Conservation (phyloP, 352 stramenopile species). For the Phytopythium sindhum region DNA sequence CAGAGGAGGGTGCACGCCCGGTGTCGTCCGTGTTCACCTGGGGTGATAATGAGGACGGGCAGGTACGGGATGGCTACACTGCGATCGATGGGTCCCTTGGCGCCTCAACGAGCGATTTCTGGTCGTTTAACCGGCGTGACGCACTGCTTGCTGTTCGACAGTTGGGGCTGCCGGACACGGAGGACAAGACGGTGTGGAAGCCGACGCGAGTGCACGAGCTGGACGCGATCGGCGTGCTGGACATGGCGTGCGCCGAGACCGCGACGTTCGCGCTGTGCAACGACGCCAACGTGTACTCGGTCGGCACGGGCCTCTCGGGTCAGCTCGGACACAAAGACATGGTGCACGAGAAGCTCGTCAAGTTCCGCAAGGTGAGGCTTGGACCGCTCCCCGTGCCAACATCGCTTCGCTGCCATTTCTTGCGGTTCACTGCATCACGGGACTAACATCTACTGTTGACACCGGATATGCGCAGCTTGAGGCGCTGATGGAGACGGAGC, state of each 20-base stretch:
- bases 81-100: background rate
- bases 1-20: conserved; percentile 34
- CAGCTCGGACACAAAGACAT: conserved; percentile 76
- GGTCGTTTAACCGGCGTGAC: conserved; percentile 4
- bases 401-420: background rate
- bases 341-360: conserved; percentile 73
- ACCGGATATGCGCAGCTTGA: conserved; percentile 42
- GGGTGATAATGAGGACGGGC: conserved; percentile 79
- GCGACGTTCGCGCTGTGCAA: conserved; percentile 61
- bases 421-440: background rate
- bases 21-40: conserved; percentile 68
- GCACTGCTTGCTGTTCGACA: conserved; percentile 16
- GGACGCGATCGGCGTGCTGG: conserved; percentile 55
- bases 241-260: conserved; percentile 64
- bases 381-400: background rate
- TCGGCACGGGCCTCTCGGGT: conserved; percentile 49
- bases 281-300: conserved; percentile 73
- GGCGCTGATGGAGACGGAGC: conserved; percentile 67
- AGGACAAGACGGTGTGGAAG: conserved; percentile 52
- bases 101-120: background rate
- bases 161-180: conserved; percentile 44
- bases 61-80: conserved; percentile 33
- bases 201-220: conserved; percentile 61
- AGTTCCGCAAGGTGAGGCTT: conserved; percentile 63
- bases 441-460: background rate